Evolutionary conservation across 345 rosid genomes (phyloP), one percentile per base, ranked within the genome.

Genomic region (Erodium maritimum): DNA sequence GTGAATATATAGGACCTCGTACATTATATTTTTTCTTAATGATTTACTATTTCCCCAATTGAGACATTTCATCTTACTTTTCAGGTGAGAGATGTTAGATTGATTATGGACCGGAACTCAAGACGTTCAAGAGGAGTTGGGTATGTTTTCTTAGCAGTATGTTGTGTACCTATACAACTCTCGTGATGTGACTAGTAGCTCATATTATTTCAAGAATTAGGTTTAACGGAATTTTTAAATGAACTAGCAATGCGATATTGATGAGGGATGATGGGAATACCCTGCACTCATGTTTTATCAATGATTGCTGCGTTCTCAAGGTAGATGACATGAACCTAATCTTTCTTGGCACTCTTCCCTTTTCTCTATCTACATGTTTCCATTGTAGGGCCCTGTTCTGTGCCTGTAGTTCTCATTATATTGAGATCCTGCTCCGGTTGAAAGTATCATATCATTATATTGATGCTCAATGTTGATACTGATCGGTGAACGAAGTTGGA

Each of bases 61-160:
- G 14, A 42, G 48, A 42, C 17, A 42, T 42, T 34, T 29, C 37
- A 52, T 17, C 55, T 71, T 61, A 60, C 21, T 65, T 70, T 76
- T 65, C 78, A 91, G 97, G 97, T 91, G 58, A 85, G 97, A 77
- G 97, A 91, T 65, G 97, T 91, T 23, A 90, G 94, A n/a, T 66
- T 91, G 76, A 91, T 91, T 75, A 83, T 91, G 96, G 97, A 91
- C 67, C 82, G 97, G 73, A 91, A 88, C 68, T 91, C 97, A 55
- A 80, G 97, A 67, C 71, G 96, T 59, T 91, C 97, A 45, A 91
- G 82, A 73, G 97, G 97, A 72, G 97, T 91, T 78, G 97, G 97
- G 97, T 88, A 88, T 73, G 91, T 77, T 60, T 57, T 5, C 37
- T 60, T 52, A 45, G 54, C 24, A 52, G 42, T 45, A 60, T 55